These are phyloP conservation scores for Paracamarosporium sp. DNA, from an alignment of 2,329 filamentous ascomycete species.

Conservation along the genomic window DNA sequence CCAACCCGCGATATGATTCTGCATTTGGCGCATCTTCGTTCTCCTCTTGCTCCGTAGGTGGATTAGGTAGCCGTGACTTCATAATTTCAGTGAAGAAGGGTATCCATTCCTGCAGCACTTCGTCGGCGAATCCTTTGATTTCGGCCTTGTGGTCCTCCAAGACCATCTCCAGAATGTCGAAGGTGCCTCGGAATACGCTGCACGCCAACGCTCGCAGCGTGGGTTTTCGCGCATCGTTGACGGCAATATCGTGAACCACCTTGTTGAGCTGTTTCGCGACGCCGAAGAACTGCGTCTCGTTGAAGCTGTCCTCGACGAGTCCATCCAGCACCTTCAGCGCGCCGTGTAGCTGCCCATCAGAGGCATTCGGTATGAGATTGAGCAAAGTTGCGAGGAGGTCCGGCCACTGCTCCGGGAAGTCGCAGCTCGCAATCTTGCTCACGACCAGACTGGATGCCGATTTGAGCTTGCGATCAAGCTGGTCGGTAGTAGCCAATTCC, in stretches of 20 bases:
- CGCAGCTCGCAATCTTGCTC: conserved; percentile 90
- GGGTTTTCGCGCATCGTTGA: conserved; percentile 75
- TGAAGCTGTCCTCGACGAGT: conserved; percentile 90
- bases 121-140: conserved; percentile 88
- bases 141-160: conserved; percentile 89
- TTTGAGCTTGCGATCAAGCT: conserved; percentile 83
- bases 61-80: conserved; percentile 73
- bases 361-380: conserved; percentile 75
- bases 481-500: conserved; percentile 76
- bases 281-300: conserved; percentile 92
- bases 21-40: conserved; percentile 62
- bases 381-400: conserved; percentile 82
- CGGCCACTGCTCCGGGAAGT: conserved; percentile 97
- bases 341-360: conserved; percentile 83
- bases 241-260: conserved; percentile 81
- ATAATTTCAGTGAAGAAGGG: conserved; percentile 85
- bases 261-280: conserved; percentile 87
- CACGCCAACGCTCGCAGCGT: conserved; percentile 84
- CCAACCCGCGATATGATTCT: conserved; percentile 77
- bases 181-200: conserved; percentile 87
- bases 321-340: conserved; percentile 87
- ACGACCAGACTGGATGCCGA: conserved; percentile 86
- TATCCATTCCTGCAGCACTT: conserved; percentile 82
- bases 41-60: conserved; percentile 64
- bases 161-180: conserved; percentile 96